Evolutionary conservation across 2,329 filamentous ascomycete species (phyloP), one percentile per base, ranked within the genome.

Genomic region (Graphiopsis chlorocephala): DNA sequence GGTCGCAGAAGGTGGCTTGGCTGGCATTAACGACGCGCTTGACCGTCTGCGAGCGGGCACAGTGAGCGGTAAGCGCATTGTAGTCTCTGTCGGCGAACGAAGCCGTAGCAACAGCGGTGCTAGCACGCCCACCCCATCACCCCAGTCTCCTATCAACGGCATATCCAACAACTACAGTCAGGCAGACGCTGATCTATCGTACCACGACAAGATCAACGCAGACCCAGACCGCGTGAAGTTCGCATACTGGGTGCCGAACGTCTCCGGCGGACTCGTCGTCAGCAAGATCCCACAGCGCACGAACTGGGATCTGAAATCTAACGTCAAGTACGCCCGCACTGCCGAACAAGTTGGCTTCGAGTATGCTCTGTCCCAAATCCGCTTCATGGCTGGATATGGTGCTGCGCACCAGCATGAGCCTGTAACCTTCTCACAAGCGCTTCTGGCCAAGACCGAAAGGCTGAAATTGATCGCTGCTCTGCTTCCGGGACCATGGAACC

Each of bases 61-160:
- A 63, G 85, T 90, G 11, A 87, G 86, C 58, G 90, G 90, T 0
- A 89, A 88, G 14, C 84, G 89, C 53, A 79, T 92, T 52, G 87
- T 92, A n/a, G 86, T 91, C 8, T 72, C 71, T 5, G 70, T 77
- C 6, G 70, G 68, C 38, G 68, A 67, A 14, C 69, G 72, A 53
- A 64, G 62, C 55, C 62, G 53, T 48, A 65, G 60, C 60, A 71
- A 66, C 42, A 66, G 67, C 26, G 64, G 63, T 48, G 10, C 48
- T 45, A 55, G 62, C 63, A 42, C 62, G 23, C 67, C 61, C 2
- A 15, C 53, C 35, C 50, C 17, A n/a, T 52, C 58, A 56, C 61
- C 61, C n/a, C 28, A 67, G 66, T 66, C 48, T 52, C 55, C 57
- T 23, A 64, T 69, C 15, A 68, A 70, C 59, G 67, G 66, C 61